These are phyloP conservation scores for Kluyveromyces sp. DNA, from an alignment of 1,139 yeast species.

Conservation along the genomic window DNA sequence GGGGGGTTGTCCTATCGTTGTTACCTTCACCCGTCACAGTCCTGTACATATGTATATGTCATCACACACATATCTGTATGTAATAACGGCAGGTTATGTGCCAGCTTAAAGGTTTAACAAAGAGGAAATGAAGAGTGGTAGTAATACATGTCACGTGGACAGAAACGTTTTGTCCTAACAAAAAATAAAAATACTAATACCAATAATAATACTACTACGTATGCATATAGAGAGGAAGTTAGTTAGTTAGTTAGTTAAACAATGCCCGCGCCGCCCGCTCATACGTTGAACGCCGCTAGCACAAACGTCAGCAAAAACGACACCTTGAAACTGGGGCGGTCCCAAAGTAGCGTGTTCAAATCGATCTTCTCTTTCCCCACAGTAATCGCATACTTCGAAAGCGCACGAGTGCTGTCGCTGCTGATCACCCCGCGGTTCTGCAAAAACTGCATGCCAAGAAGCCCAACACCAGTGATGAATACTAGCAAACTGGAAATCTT, in stretches of 20 bases:
- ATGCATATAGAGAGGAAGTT: too few species aligned
- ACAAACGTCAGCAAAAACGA: slow-evolving; percentile 17
- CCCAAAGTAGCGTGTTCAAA: slow-evolving; percentile 18
- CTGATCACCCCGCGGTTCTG: slow-evolving; percentile 16
- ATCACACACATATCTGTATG: not conserved
- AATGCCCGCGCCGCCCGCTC: not conserved
- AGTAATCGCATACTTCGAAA: slow-evolving; percentile 13
- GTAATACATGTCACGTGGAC: too few species aligned
- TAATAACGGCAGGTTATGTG: too few species aligned
- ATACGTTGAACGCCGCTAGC: slow-evolving; percentile 19
- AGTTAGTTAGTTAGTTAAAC: too few species aligned
- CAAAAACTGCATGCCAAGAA: slow-evolving; percentile 19
- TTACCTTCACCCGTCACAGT: not conserved
- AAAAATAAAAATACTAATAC: too few species aligned
- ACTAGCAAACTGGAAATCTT: slow-evolving; percentile 17
- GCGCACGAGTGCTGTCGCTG: slow-evolving; percentile 13
- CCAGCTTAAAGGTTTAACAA: too few species aligned
- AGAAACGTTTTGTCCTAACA: too few species aligned
- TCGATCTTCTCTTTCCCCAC: slow-evolving; percentile 16
- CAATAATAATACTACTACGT: too few species aligned
- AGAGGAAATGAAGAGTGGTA: too few species aligned
- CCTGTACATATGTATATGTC: not conserved
- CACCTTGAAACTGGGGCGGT: slow-evolving; percentile 18
- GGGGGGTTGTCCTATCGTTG: not conserved
- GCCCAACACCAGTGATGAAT: slow-evolving; percentile 13